phyloP scores from a whole-genome alignment of 169 alveolate genomes.

The Cryptosporidium viatorum region DNA sequence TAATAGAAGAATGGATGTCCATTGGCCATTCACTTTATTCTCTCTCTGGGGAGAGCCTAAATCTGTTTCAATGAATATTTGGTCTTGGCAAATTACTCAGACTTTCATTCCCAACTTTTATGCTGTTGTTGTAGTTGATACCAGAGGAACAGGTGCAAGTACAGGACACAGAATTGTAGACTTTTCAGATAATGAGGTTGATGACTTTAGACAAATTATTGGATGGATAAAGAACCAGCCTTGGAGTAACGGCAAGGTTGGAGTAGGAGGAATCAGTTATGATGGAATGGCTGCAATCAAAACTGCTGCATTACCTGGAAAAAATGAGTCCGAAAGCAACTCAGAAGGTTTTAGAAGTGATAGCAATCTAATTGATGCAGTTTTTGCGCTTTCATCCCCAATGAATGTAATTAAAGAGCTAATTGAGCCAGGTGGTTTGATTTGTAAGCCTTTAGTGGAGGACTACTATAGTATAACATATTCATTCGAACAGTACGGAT shows the following conservation, averaged over 20 bases:
- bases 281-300: conserved; percentile 82
- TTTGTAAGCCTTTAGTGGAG: conserved; percentile 77
- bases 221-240: conserved; percentile 78
- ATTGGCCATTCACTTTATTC: conserved; percentile 81
- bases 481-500: conserved; percentile 78
- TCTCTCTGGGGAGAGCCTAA: conserved; percentile 80
- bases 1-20: conserved; percentile 78
- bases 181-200: conserved; percentile 76
- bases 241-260: conserved; percentile 78
- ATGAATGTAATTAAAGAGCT: conserved; percentile 79
- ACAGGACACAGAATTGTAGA: conserved; percentile 80
- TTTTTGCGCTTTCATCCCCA: conserved; percentile 76
- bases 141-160: conserved; percentile 84
- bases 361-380: conserved; percentile 54
- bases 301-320: conserved; percentile 77
- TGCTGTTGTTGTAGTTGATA: conserved; percentile 80
- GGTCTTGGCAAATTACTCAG: conserved; percentile 81
- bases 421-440: conserved; percentile 80
- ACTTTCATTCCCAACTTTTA: conserved; percentile 78
- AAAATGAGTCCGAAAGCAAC: background rate
- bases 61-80: conserved; percentile 77
- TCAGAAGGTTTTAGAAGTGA: conserved; percentile 33
- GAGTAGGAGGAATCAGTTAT: conserved; percentile 80
- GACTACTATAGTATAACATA: conserved; percentile 79
- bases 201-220: conserved; percentile 75